phyloP scores from a whole-genome alignment of 768 basidiomycete species.

The Tulasnella sp. region DNA sequence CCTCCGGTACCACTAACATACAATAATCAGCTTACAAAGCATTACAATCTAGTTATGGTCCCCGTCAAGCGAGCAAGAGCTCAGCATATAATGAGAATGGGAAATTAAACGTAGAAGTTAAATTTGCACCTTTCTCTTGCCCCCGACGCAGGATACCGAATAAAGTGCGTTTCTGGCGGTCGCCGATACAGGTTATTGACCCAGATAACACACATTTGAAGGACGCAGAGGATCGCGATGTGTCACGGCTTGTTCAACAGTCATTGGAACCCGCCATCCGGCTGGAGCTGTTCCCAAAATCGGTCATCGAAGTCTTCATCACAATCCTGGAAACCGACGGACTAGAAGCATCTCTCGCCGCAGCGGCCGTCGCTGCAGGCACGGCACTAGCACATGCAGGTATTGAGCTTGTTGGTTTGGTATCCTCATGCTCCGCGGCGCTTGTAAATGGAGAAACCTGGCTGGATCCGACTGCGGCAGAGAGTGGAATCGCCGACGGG shows the following conservation, averaged over 20 bases:
- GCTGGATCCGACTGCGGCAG: conserved; percentile 77
- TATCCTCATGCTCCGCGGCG: conserved; percentile 72
- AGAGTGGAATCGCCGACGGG: conserved; percentile 55
- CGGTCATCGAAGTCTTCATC: conserved; percentile 86
- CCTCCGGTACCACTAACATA: conserved; percentile 16
- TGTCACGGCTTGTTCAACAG: conserved; percentile 81
- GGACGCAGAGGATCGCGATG: conserved; percentile 91
- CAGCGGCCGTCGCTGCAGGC: conserved; percentile 82
- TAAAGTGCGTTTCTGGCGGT: conserved; percentile 53
- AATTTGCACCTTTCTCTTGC: conserved; percentile 93
- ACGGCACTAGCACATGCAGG: conserved; percentile 91
- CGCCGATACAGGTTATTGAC: neutral
- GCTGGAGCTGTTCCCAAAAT: conserved; percentile 89
- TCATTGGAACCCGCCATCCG: conserved; percentile 78
- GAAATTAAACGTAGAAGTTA: conserved; percentile 88
- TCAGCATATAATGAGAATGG: conserved; percentile 82
- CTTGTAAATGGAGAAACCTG: conserved; percentile 57
- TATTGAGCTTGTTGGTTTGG: conserved; percentile 85
- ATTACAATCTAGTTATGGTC: conserved; percentile 59
- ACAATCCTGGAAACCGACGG: conserved; percentile 90
- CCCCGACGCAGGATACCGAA: conserved; percentile 72
- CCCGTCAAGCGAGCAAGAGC: conserved; percentile 74
- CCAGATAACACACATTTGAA: conserved; percentile 38
- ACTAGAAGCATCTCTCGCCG: conserved; percentile 80
- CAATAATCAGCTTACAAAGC: conserved; percentile 25